Evolutionary conservation across 306 rosid species (phyloP).

Genomic region (Prinsepia uniflora): DNA sequence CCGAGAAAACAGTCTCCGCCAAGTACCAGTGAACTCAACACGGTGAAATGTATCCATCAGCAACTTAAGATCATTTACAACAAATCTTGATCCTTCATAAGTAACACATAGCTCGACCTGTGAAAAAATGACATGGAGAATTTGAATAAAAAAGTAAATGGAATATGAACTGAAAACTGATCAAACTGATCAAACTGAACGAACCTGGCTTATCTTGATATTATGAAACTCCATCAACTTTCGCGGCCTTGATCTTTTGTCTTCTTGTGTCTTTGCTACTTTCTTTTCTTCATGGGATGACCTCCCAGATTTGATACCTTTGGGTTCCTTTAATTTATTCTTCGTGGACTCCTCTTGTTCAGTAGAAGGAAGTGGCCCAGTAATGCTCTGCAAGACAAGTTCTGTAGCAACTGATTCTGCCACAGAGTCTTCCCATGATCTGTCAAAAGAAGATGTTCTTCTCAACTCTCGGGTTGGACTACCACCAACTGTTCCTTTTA

Average conservation of each 20-base stretch:
- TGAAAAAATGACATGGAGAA: constrained; percentile 13
- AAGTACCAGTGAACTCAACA: constrained; percentile 87
- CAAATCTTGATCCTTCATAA: constrained; percentile 95
- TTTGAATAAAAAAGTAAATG: constrained; percentile 17
- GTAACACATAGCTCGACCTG: constrained; percentile 90
- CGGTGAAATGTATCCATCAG: constrained; percentile 96
- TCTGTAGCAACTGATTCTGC: constrained; percentile 97
- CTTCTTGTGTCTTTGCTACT: constrained; percentile 70
- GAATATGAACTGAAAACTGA: constrained; percentile 1
- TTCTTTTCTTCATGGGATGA: constrained; percentile 91
- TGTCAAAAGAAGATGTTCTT: constrained; percentile 38
- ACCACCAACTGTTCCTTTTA: constrained; percentile 33
- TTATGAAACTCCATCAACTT: constrained; percentile 97
- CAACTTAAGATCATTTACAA: constrained; percentile 92
- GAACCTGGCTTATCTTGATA: constrained; percentile 97
- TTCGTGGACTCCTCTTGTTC: constrained; percentile 73
- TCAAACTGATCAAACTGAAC: constrained; percentile 26
- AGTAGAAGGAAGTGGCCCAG: constrained; percentile 49
- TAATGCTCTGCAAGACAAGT: constrained; percentile 86
- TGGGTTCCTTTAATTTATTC: constrained; percentile 77
- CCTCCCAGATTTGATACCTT: constrained; percentile 72
- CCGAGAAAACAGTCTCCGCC: constrained; percentile 93
- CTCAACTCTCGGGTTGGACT: constrained; percentile 70
- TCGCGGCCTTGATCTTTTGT: constrained; percentile 85
- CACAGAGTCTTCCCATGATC: constrained; percentile 80